These are phyloP conservation scores for Aspergillus quadrilineatus DNA, from an alignment of 2,329 filamentous ascomycete genomes.

Conservation along the genomic window DNA sequence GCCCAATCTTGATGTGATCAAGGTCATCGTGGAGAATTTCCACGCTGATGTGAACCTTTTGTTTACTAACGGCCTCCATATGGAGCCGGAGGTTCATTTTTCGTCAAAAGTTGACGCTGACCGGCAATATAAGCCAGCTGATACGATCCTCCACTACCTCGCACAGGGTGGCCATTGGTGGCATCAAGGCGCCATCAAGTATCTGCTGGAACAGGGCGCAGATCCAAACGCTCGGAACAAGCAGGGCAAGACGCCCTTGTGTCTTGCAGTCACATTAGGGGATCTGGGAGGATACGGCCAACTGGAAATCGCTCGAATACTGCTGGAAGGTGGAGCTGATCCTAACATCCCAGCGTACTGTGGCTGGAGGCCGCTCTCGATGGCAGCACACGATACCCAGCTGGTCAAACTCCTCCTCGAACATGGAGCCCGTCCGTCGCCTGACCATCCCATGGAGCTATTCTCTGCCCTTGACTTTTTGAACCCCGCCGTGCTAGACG, in stretches of 20 bases:
- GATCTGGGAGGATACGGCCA: not conserved
- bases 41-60: not conserved
- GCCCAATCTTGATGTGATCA: not conserved
- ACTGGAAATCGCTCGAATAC: not conserved
- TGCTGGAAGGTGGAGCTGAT: not conserved
- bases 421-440: not conserved
- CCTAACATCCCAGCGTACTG: not conserved
- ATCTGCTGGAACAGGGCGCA: conserved; percentile 1
- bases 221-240: not conserved
- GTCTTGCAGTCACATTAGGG: not conserved
- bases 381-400: not conserved
- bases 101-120: not conserved
- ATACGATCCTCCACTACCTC: not conserved
- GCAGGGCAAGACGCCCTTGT: not conserved
- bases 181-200: not conserved
- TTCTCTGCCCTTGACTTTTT: not conserved
- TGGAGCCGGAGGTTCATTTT: too few species aligned
- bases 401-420: not conserved
- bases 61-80: not conserved
- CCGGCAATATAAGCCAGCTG: not conserved
- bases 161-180: conserved; percentile 7
- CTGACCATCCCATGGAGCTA: not conserved
- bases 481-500: not conserved
- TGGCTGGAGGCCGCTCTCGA: not conserved
- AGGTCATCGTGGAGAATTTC: not conserved